phyloP scores from a whole-genome alignment of 2,329 filamentous ascomycete genomes.

The Ploettnerulaceae sp. region DNA sequence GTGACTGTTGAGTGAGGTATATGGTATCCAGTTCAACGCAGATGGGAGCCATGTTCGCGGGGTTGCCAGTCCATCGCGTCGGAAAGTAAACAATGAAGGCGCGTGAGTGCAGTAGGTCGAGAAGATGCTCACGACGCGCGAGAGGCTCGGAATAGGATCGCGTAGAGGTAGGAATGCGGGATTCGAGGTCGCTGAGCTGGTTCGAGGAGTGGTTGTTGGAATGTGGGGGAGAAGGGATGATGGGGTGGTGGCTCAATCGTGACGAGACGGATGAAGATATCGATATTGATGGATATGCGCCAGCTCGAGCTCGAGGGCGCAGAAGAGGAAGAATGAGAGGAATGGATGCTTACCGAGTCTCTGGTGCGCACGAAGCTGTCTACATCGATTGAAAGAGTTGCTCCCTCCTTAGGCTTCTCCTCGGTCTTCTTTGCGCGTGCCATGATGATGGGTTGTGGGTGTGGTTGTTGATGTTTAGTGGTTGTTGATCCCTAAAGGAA shows the following conservation, averaged over 20 bases:
- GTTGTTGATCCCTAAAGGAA: constrained; percentile 5
- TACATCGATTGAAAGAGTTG: constrained; percentile 50
- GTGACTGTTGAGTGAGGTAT: constrained; percentile 24
- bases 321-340: background rate
- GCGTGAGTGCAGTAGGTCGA: constrained; percentile 23
- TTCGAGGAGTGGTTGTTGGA: constrained; percentile 16
- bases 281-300: constrained; percentile 2
- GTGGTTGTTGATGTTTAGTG: constrained; percentile 28
- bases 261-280: constrained; percentile 1
- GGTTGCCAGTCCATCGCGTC: constrained; percentile 9
- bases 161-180: constrained; percentile 16
- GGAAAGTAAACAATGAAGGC: constrained; percentile 29
- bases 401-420: constrained; percentile 25
- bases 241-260: constrained; percentile 2
- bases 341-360: constrained; percentile 58
- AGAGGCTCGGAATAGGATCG: constrained; percentile 23
- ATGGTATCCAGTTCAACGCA: constrained; percentile 16
- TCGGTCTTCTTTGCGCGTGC: constrained; percentile 39
- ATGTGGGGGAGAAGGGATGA: constrained; percentile 14
- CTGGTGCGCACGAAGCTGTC: constrained; percentile 76
- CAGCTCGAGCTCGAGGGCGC: constrained; percentile 1
- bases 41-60: constrained; percentile 13
- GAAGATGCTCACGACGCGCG: constrained; percentile 9
- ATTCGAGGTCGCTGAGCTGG: constrained; percentile 14
- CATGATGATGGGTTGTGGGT: constrained; percentile 34